A percentile compares a stretch with the other conserved stretches of the same genome.
Conservation (phyloP, 2,329 filamentous ascomycete species). For the Graphiopsis chlorocephala region DNA sequence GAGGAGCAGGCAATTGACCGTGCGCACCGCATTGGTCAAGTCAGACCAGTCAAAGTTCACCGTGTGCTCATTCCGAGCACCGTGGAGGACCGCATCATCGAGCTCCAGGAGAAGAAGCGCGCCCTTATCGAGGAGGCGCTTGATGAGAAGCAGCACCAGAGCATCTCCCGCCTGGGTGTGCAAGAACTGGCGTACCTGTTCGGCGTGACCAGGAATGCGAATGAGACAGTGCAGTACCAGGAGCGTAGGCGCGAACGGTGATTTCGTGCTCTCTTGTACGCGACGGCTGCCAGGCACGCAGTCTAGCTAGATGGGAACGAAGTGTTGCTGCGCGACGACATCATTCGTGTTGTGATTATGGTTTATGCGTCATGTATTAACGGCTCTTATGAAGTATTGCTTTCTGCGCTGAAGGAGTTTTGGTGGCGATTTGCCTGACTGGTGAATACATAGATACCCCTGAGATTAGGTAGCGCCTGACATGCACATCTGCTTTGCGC, state of each 20-base stretch:
- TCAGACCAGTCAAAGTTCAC: constrained; percentile 71
- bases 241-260: constrained; percentile 9
- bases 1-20: constrained; percentile 91
- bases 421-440: neutral
- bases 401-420: neutral
- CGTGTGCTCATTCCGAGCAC: constrained; percentile 73
- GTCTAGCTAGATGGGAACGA: neutral
- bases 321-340: neutral
- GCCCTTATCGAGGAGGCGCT: constrained; percentile 74
- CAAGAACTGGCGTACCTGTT: constrained; percentile 71
- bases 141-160: constrained; percentile 68
- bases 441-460: constrained; percentile 1
- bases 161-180: constrained; percentile 63
- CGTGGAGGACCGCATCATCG: constrained; percentile 82
- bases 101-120: constrained; percentile 75
- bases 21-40: constrained; percentile 83
- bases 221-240: constrained; percentile 25
- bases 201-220: constrained; percentile 35
- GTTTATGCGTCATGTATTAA: neutral
- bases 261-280: neutral
- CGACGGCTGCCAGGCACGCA: neutral
- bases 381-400: neutral
- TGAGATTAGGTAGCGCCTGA: neutral
- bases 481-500: neutral
- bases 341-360: neutral